Evolutionary conservation across 179 eudicot species (phyloP), one percentile per base, ranked within the genome.

Genomic region (Silene coronaria): DNA sequence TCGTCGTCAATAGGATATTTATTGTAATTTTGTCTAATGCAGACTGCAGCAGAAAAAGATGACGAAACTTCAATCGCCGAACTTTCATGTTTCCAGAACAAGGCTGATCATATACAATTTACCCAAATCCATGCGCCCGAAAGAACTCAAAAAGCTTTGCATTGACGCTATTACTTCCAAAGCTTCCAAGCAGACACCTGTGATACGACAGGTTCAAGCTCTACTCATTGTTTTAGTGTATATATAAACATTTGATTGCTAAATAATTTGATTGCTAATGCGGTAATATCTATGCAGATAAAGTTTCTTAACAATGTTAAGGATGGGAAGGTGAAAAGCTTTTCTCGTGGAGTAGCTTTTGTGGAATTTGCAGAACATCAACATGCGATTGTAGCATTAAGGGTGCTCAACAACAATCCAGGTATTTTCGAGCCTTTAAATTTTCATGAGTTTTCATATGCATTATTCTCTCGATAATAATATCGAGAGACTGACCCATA

Each of bases 321-420:
- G 79, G 82, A 89, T 24, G 91, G 90, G 66, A 84, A 87, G 69
- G 84, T 81, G 74, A 89, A 88, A 82, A 88, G 73, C 72, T 82
- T 85, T 84, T 91, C 97, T 70, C 97, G 99, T 75, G 99, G 99
- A 69, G 97, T 95, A 58, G 99, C 97, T 76, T 95, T 95, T 77
- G 81, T 91, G 10, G 97, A 95, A 85, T 95, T 95, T 73, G 79
- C 88, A 3, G 97, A 95, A 82, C 99, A 95, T 85, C 88, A 95
- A 80, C 99, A 95, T 87, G 99, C 99, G 32, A 97, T 95, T 59
- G 95, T 95, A 73, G 90, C 97, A 70, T 80, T 92, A 70, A 87
- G 99, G 84, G 99, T 89, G 84, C 96, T 95, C 17, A 95, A 95
- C 76, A 95, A 95, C 75, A 95, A 92, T 86, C 99, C 99, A 60